A percentile compares a stretch with the other conserved stretches of the same genome.
Evolutionary conservation across 2,329 filamentous ascomycete species (phyloP).

Genomic region (Colletotrichum tamarilloi): DNA sequence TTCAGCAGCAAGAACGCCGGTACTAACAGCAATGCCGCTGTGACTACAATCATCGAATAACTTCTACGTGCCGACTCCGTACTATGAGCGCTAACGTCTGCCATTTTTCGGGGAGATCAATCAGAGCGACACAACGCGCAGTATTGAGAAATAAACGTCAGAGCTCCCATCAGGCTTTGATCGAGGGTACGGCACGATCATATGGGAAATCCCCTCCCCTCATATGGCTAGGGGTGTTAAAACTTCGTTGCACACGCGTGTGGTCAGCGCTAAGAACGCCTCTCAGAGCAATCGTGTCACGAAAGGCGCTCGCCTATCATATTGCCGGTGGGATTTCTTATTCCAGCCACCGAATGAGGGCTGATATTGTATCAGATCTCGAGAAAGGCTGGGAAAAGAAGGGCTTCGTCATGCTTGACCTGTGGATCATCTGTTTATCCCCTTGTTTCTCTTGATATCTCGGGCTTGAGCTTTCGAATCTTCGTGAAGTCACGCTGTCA

Average conservation of each 20-base stretch:
- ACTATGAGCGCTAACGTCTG: neutral
- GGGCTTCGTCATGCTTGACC: neutral
- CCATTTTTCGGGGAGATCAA: constrained; percentile 1
- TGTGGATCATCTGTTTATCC: too few species aligned
- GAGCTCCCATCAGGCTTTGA: neutral
- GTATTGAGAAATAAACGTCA: neutral
- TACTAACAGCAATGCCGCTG: neutral
- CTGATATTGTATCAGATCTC: neutral
- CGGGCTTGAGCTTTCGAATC: neutral
- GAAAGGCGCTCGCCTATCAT: neutral
- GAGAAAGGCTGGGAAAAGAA: neutral
- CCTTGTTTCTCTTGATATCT: neutral
- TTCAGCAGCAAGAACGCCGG: constrained; percentile 15
- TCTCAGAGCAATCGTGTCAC: neutral
- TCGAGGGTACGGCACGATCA: neutral
- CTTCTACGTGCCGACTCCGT: neutral
- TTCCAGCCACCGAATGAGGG: neutral
- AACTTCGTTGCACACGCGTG: neutral
- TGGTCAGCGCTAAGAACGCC: neutral
- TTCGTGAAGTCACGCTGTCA: neutral
- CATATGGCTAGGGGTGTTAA: neutral
- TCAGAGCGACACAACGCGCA: neutral
- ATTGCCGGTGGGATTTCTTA: neutral
- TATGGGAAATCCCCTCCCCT: neutral
- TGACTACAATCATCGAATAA: neutral